Base-by-base conservation (phyloP, 495 filamentous ascomycete species). In the Cercophora samala region DNA sequence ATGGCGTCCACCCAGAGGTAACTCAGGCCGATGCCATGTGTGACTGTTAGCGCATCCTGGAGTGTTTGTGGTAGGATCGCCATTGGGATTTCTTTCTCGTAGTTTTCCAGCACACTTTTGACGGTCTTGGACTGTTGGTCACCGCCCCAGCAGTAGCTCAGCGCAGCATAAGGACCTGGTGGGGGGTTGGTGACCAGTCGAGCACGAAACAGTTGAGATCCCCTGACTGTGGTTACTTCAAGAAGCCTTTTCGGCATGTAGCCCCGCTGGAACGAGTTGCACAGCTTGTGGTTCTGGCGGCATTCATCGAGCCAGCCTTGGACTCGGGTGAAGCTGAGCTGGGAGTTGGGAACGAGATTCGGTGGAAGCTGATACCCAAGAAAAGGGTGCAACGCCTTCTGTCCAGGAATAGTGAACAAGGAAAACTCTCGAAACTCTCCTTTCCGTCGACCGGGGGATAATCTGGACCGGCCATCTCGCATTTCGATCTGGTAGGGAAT, bases 1-100 rank as follows among this genome's bases (percentile, higher is more conserved):
- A 72, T 62, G 4, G 66, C 58, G 51, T 77, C 74, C 21, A 76
- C 62, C 74, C 70, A 75, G 51, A 75, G 60, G 60, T 76, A 76
- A 0, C 71, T 69, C 42, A 68, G 69, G 1, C 65, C 68, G 3
- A 71, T 58, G 1, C 26, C 46, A 8, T 63, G 64, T 5, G 73
- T 63, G 21, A 71, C 63, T 23, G 53, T 64, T 2, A 76, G 66
- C 3, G 76, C 75, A 51, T 77, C 76, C 9, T 64, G 62, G 13
- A 72, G 63, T 18, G 62, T 70, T 25, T 22, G 46, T 11, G 65
- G 63, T 19, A 72, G 61, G 17, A 2, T 55, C 0, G 8, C n/a
- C 9, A 53, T 23, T 5, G 22, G 9, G 29, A 66, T 51, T 19
- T 58, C 25, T 2, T 46, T 17, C 37, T 66, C 60, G 18, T 53